Percentiles rank a stretch among this genome's conserved stretches.
phyloP scores from a whole-genome alignment of 371 early-diverging fungal species.

The Apophysomyces variabilis region DNA sequence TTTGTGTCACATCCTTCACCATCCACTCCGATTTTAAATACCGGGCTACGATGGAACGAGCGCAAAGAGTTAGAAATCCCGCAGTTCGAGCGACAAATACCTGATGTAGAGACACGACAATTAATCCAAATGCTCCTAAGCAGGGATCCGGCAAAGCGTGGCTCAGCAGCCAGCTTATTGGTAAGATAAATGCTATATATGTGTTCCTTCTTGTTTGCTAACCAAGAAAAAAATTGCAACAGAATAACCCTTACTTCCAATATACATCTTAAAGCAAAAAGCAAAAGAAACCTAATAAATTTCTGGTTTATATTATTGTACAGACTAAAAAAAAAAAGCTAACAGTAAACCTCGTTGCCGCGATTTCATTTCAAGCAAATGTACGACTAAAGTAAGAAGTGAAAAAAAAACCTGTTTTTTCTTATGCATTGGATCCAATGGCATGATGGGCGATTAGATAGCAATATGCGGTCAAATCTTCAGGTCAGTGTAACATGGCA shows the following conservation, averaged over 20 bases:
- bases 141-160: conserved; percentile 46
- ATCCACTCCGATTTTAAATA: conserved; percentile 50
- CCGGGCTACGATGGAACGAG: conserved; percentile 52
- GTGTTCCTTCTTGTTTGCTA: background rate
- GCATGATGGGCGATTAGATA: too few relatives aligned
- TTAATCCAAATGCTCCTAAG: conserved; percentile 42
- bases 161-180: conserved; percentile 42
- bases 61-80: conserved; percentile 52
- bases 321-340: too few relatives aligned
- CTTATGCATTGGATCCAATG: too few relatives aligned
- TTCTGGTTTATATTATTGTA: too few relatives aligned
- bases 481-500: too few relatives aligned
- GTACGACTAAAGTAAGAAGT: too few relatives aligned
- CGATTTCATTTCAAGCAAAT: too few relatives aligned
- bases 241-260: conserved; percentile 7
- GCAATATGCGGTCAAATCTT: too few relatives aligned
- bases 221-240: background rate
- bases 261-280: too few relatives aligned
- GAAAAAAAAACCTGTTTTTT: too few relatives aligned
- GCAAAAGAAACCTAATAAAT: too few relatives aligned
- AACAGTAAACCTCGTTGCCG: too few relatives aligned
- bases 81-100: conserved; percentile 40
- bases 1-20: conserved; percentile 56
- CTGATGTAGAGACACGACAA: conserved; percentile 35
- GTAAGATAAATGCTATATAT: conserved; percentile 19